Conservation (phyloP, 108 stramenopile genomes). For the Chaetoceros tenuissimus region DNA sequence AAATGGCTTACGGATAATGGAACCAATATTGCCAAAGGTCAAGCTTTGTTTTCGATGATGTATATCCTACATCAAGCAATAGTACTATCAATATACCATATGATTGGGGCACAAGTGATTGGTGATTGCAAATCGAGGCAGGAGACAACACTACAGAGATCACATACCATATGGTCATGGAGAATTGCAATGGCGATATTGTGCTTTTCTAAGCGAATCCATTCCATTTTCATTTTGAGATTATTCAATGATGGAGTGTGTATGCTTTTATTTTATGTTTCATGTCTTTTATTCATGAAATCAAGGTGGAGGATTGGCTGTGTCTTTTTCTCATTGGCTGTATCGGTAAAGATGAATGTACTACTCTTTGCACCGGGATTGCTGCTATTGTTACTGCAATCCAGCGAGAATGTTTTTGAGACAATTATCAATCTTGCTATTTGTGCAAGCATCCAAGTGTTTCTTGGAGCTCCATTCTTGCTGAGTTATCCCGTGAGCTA, state of each 20-base stretch:
- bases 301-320: constrained; percentile 78
- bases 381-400: constrained; percentile 75
- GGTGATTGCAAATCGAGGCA: background rate
- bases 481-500: constrained; percentile 80
- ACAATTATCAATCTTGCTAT: constrained; percentile 30
- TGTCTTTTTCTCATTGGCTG: constrained; percentile 82
- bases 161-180: constrained; percentile 53
- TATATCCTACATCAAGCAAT: constrained; percentile 62
- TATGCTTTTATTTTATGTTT: constrained; percentile 76
- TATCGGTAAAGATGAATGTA: constrained; percentile 96
- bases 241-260: constrained; percentile 96
- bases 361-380: constrained; percentile 94
- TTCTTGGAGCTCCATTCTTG: constrained; percentile 91
- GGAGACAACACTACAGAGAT: background rate
- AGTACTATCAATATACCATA: constrained; percentile 69
- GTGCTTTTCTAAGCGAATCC: constrained; percentile 83
- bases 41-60: constrained; percentile 71
- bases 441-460: constrained; percentile 74
- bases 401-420: constrained; percentile 29
- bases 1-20: constrained; percentile 50
- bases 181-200: constrained; percentile 62
- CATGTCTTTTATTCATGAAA: constrained; percentile 64
- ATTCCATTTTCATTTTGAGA: constrained; percentile 93
- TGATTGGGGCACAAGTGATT: constrained; percentile 13
- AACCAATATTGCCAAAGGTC: constrained; percentile 54